Percentiles rank a stretch among this genome's conserved stretches.
Conservation (phyloP, 352 stramenopile genomes). For the Phytophthora citricola region DNA sequence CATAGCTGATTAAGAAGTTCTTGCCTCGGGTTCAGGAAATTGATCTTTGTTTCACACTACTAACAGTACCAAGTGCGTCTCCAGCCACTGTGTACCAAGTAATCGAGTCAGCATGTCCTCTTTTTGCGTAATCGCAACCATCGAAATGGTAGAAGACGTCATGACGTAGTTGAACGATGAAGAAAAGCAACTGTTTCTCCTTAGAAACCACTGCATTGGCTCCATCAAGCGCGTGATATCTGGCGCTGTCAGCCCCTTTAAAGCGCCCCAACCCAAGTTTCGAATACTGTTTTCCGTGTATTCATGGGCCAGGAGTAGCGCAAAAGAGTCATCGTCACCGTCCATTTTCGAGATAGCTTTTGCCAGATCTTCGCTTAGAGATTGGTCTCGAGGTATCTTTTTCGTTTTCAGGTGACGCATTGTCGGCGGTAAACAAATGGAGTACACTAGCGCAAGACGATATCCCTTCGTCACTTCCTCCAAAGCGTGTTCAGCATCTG, state of each 20-base stretch:
- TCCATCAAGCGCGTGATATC: too few relatives aligned
- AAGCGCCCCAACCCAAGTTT: neutral
- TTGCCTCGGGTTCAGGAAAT: too few relatives aligned
- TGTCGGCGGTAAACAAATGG: constrained; percentile 23
- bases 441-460: constrained; percentile 28
- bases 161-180: too few relatives aligned
- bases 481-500: constrained; percentile 25
- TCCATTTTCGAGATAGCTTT: neutral
- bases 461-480: constrained; percentile 24
- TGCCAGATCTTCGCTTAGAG: neutral
- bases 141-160: too few relatives aligned
- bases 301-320: neutral
- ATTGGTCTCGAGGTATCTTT: neutral
- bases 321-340: neutral
- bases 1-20: too few relatives aligned
- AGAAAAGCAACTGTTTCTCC: too few relatives aligned
- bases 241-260: neutral
- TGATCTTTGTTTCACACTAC: too few relatives aligned
- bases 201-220: too few relatives aligned
- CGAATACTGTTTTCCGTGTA: neutral
- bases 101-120: too few relatives aligned
- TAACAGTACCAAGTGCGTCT: too few relatives aligned
- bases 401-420: neutral
- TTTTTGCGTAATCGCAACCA: too few relatives aligned
- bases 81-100: too few relatives aligned